Evolutionary conservation across 305 asterid species (phyloP), one percentile per base, ranked within the genome.

Genomic region (Solanum hybrid): DNA sequence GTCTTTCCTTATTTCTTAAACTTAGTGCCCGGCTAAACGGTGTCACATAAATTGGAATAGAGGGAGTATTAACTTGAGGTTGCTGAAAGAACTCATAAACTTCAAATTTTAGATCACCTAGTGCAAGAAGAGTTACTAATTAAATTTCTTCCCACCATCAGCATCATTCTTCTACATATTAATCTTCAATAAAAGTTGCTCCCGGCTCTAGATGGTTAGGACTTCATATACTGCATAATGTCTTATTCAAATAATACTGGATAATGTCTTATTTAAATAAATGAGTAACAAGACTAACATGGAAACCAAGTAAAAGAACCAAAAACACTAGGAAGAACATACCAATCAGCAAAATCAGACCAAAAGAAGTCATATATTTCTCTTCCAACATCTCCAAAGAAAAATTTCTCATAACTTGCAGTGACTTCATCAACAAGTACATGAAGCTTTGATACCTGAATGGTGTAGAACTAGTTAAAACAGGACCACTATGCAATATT

Each of bases 321-420:
- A 87, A 90, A 57, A 80, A 31, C 14, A 37, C 37, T 34, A 13
- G 85, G 88, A 88, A 57, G 31, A 90, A 90, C 93, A 86, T 93
- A 97, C 99, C 99, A 97, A 93, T 97, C 99, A 89, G 99, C 99
- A 94, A 96, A 97, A 92, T 96, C 98, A 83, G 95, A 95, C 99
- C 99, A 96, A 91, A 97, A 95, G 96, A 97, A 97, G 92, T 97
- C 98, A 92, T 96, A 97, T 68, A 94, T 89, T 93, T 96, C 99
- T 93, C 99, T 93, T 75, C 95, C 99, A 91, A 96, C 98, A 91
- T 97, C 99, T 92, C 98, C 98, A 90, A 96, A 96, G 96, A 96
- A 97, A 90, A 93, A 93, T 92, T 96, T 97, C 92, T 97, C 98
- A 89, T 97, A 97, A 92, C 98, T 96, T 83, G 92, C 86, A 79